Base-by-base conservation (phyloP, 2,329 filamentous ascomycete genomes). In the Celoporthe dispersa region DNA sequence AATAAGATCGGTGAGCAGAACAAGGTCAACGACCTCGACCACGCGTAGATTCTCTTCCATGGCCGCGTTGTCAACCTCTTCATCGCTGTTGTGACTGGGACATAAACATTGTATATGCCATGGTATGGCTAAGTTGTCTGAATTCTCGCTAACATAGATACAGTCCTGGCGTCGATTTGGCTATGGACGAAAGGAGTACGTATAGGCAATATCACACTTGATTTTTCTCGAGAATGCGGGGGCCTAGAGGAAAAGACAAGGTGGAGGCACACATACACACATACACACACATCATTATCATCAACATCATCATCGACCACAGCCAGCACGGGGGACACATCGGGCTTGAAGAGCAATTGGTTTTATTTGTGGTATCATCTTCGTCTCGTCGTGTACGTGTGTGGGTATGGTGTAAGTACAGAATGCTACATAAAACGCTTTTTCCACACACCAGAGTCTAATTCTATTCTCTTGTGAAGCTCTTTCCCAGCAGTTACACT, bases 301-400 rank as follows among this genome's bases (percentile, higher is more conserved):
- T n/a, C n/a, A n/a, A n/a, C n/a, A n/a, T n/a, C n/a, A n/a, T n/a
- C n/a, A n/a, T 16, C 19, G 31, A 11, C 22, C 59, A 61, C 33
- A 35, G 35, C 11, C 33, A 5, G 16, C 19, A 37, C 60, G 31
- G 6, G 11, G 51, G 9, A n/a, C 14, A 51, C 25, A 9, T 44
- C 37, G 25, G 19, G 39, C 6, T 28, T 44, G 25, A 59, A 28
- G 31, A 66, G 16, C 25, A 57, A 66, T 39, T 55, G 57, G 12
- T 22, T 33, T 39, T 53, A 35, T 33, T 59, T 61, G 37, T 62
- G 66, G 66, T 67, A 67, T 67, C 66, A 67, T 67, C 66, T 67
- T 67, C 66, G 31, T 67, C 66, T 67, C 66, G 28, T 67, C 66
- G 55, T 67, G 37, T 66, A 66, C 35, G 19, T 41, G 35, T 60